Conservation (phyloP, 1,284 basidiomycete species). For the Kalmanozyma brasiliensis region DNA sequence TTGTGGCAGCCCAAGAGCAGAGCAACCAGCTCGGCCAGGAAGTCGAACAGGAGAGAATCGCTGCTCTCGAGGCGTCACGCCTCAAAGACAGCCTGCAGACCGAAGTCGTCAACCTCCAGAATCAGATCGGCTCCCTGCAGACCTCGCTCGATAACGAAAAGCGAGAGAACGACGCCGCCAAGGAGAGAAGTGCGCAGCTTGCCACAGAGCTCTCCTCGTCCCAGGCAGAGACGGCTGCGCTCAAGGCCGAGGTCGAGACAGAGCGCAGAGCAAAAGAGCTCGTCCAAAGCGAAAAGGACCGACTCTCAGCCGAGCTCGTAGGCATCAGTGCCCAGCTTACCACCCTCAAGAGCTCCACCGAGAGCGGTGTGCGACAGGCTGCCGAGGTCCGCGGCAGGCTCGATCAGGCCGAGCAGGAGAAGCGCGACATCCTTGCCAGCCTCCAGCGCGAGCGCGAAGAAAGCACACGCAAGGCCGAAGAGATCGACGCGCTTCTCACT, state of each 20-base stretch:
- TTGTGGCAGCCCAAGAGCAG: conserved; percentile 5
- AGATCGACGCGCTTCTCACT: conserved; percentile 49
- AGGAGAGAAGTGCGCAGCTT: conserved; percentile 18
- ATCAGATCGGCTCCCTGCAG: conserved; percentile 33
- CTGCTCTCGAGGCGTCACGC: conserved; percentile 15
- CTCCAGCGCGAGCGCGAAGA: conserved; percentile 63
- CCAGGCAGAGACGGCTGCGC: conserved; percentile 27
- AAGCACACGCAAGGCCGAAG: conserved; percentile 54
- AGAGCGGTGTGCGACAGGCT: conserved; percentile 46
- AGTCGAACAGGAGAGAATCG: conserved; percentile 16
- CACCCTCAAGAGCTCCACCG: conserved; percentile 40
- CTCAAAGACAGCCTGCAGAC: conserved; percentile 40
- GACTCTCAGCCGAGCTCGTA: conserved; percentile 46
- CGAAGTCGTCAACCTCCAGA: conserved; percentile 37
- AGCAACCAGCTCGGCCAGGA: conserved; percentile 27
- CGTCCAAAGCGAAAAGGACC: conserved; percentile 34
- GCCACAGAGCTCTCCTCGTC: conserved; percentile 40
- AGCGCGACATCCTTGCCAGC: conserved; percentile 61
- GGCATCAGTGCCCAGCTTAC: conserved; percentile 47
- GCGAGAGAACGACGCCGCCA: conserved; percentile 38
- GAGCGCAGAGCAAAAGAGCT: conserved; percentile 49
- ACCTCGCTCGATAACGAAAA: conserved; percentile 42
- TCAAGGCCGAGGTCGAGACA: conserved; percentile 36
- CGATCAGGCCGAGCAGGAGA: conserved; percentile 61
- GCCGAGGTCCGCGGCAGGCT: conserved; percentile 46